phyloP scores from a whole-genome alignment of 148 eudicot genomes.

The Silene latifolia region DNA sequence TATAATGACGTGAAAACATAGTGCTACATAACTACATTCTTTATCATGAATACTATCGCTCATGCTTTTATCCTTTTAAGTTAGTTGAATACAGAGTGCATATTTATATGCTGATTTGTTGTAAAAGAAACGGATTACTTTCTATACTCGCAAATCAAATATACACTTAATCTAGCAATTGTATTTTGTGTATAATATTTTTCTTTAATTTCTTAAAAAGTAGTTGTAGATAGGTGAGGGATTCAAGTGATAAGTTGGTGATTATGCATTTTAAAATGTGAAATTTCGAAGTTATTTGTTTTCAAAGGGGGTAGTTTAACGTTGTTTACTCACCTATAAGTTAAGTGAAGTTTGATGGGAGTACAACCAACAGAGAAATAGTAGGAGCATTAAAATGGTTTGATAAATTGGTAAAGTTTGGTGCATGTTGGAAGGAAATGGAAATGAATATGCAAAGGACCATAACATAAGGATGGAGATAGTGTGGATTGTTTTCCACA shows the following conservation, averaged over 20 bases:
- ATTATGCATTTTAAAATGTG: neutral
- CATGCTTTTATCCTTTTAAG: too few species aligned
- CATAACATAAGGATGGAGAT: neutral
- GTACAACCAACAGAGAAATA: neutral
- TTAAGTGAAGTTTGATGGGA: conserved; percentile 5
- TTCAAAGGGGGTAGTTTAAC: neutral
- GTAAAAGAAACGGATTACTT: conserved; percentile 5
- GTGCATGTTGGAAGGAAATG: conserved; percentile 2
- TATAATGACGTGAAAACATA: too few species aligned
- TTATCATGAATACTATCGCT: too few species aligned
- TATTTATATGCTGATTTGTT: neutral
- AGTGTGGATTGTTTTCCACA: neutral
- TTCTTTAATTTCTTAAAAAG: neutral
- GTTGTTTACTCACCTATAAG: neutral
- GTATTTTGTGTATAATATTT: neutral
- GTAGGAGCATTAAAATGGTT: too few species aligned
- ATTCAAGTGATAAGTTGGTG: neutral
- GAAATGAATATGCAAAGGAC: neutral
- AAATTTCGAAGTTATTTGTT: neutral
- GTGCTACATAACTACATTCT: too few species aligned
- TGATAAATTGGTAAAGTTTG: conserved; percentile 12
- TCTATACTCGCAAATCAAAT: conserved; percentile 1
- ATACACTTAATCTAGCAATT: neutral
- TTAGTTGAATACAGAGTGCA: neutral
- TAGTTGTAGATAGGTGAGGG: conserved; percentile 3